Evolutionary conservation across 2,329 filamentous ascomycete species (phyloP).

Genomic region (Scytalidium lignicola): DNA sequence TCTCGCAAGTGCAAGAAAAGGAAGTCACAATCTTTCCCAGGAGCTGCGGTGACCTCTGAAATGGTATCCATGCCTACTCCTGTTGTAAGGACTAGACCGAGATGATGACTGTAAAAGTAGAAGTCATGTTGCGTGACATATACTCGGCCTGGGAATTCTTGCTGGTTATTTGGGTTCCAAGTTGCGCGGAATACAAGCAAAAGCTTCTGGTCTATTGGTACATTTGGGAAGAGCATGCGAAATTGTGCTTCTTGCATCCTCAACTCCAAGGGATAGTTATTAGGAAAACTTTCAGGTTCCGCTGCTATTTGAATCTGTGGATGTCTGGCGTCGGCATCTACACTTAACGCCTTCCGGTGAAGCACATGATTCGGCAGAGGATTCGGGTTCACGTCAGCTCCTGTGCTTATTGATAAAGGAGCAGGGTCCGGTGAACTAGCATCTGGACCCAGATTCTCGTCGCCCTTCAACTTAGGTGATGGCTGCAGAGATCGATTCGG

Average conservation of each 20-base stretch:
- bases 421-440: conserved; percentile 10
- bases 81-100: conserved; percentile 84
- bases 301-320: conserved; percentile 13
- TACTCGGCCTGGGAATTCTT: conserved; percentile 76
- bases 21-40: conserved; percentile 88
- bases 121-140: conserved; percentile 84
- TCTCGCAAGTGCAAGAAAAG: conserved; percentile 69
- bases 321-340: conserved; percentile 32
- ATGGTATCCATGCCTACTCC: conserved; percentile 69
- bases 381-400: conserved; percentile 15
- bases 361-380: conserved; percentile 3
- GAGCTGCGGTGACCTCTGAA: conserved; percentile 81
- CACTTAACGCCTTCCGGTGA: conserved; percentile 25
- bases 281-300: conserved; percentile 51
- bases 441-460: conserved; percentile 25
- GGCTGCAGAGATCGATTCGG: conserved; percentile 15
- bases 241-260: conserved; percentile 91
- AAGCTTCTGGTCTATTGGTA: conserved; percentile 71
- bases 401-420: conserved; percentile 15
- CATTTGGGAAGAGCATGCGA: conserved; percentile 80
- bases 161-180: conserved; percentile 70
- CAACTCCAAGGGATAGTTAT: conserved; percentile 75
- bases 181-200: conserved; percentile 90
- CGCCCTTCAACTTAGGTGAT: conserved; percentile 18
- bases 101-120: conserved; percentile 95